Evolutionary conservation across 805 yeast species (phyloP).

Genomic region (Deakozyma indianensis): DNA sequence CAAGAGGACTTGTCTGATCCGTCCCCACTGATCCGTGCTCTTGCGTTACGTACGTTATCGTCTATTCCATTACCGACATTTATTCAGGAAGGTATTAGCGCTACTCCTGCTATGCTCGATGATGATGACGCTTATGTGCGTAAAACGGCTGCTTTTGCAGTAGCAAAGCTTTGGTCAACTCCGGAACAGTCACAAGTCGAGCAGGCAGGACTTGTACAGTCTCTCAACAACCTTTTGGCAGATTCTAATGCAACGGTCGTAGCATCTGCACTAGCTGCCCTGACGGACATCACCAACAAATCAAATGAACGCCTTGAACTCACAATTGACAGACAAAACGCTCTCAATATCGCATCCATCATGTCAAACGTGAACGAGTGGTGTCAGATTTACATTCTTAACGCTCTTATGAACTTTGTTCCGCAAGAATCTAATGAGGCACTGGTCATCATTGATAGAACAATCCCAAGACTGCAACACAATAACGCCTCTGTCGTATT

Average conservation of each 20-base stretch:
- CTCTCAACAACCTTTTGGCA: slow-evolving; percentile 36
- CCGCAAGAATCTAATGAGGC: slow-evolving; percentile 64
- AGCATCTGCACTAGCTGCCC: slow-evolving; percentile 55
- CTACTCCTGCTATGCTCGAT: slow-evolving; percentile 23
- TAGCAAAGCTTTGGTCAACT: slow-evolving; percentile 50
- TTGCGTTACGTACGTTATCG: slow-evolving; percentile 52
- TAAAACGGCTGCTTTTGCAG: slow-evolving; percentile 54
- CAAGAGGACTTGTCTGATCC: slow-evolving; percentile 35
- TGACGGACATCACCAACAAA: slow-evolving; percentile 49
- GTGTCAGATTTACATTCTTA: slow-evolving; percentile 56
- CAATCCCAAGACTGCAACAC: slow-evolving; percentile 62
- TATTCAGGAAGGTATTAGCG: slow-evolving; percentile 29
- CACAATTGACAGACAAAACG: slow-evolving; percentile 36
- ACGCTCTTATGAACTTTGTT: slow-evolving; percentile 49
- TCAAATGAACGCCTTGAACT: slow-evolving; percentile 32
- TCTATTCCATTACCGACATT: slow-evolving; percentile 43
- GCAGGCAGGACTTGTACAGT: slow-evolving; percentile 29
- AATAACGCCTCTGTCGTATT: slow-evolving; percentile 70
- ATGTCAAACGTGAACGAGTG: slow-evolving; percentile 39
- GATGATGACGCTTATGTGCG: slow-evolving; percentile 48
- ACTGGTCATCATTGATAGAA: slow-evolving; percentile 42
- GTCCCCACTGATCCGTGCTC: slow-evolving; percentile 34
- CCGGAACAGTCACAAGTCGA: slow-evolving; percentile 33
- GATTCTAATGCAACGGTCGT: slow-evolving; percentile 50
- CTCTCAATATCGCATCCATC: slow-evolving; percentile 27